These are phyloP conservation scores for Coemansia interrupta DNA, from an alignment of 192 early-diverging fungal genomes.

Conservation along the genomic window DNA sequence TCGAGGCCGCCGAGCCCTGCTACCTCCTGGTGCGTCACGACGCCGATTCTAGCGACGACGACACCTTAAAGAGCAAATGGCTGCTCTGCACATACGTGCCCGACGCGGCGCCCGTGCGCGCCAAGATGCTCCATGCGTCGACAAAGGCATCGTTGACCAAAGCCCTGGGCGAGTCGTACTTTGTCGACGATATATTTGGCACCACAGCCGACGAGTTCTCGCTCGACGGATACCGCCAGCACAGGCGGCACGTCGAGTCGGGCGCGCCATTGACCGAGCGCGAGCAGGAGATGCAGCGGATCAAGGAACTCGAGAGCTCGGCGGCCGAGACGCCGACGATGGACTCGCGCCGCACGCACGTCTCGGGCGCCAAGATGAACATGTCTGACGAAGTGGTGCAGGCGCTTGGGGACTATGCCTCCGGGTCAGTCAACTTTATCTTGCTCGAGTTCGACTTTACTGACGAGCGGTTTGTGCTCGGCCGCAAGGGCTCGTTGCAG, in stretches of 20 bases:
- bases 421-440: slow-evolving; percentile 61
- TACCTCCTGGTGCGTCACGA: slow-evolving; percentile 68
- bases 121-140: slow-evolving; percentile 95
- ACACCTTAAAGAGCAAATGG: slow-evolving; percentile 50
- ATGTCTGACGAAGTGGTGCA: slow-evolving; percentile 57
- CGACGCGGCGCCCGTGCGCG: slow-evolving; percentile 73
- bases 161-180: slow-evolving; percentile 75
- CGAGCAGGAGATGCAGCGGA: slow-evolving; percentile 71
- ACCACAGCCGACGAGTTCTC: slow-evolving; percentile 51
- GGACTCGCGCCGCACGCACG: slow-evolving; percentile 62
- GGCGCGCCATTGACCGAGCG: slow-evolving; percentile 80
- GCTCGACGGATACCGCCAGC: slow-evolving; percentile 24
- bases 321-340: slow-evolving; percentile 17
- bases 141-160: slow-evolving; percentile 74
- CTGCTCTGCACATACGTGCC: slow-evolving; percentile 77
- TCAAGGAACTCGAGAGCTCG: slow-evolving; percentile 28
- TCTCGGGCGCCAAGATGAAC: slow-evolving; percentile 62
- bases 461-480: slow-evolving; percentile 58
- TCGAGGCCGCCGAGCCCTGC: slow-evolving; percentile 58
- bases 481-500: slow-evolving; percentile 36
- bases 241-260: slow-evolving; percentile 49
- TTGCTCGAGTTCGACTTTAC: slow-evolving; percentile 53
- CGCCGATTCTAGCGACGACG: slow-evolving; percentile 31
- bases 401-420: slow-evolving; percentile 58
- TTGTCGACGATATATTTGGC: slow-evolving; percentile 81